Evolutionary conservation across 805 yeast genomes (phyloP).

Genomic region (Candida corydali): DNA sequence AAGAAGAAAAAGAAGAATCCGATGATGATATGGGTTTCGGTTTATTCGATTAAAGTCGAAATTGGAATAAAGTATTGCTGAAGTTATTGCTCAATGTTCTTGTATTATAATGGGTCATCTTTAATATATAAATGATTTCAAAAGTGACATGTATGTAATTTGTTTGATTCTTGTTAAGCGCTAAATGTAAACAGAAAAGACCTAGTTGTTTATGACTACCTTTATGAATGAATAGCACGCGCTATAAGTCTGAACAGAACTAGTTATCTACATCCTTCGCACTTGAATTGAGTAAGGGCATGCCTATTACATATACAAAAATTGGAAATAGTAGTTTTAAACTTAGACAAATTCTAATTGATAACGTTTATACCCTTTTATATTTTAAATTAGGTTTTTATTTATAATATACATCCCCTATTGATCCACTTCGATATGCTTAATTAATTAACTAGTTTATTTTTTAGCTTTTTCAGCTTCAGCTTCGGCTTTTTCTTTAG

Average conservation of each 20-base stretch:
- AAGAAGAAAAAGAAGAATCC: constrained; percentile 32
- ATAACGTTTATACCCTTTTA: constrained; percentile 2
- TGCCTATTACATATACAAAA: too few relatives aligned
- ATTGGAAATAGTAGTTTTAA: too few relatives aligned
- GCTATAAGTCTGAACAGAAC: too few relatives aligned
- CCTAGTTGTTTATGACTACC: too few relatives aligned
- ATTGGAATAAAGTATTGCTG: constrained; percentile 1
- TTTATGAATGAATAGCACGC: too few relatives aligned
- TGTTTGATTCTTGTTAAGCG: neutral
- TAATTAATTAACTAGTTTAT: constrained; percentile 41
- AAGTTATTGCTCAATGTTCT: too few relatives aligned
- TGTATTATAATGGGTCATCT: constrained; percentile 7
- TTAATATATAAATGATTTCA: too few relatives aligned
- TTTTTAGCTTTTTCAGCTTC: constrained; percentile 97
- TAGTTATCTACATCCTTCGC: too few relatives aligned
- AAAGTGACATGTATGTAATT: neutral
- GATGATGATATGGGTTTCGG: constrained; percentile 44
- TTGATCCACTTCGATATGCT: constrained; percentile 5
- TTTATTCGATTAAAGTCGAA: constrained; percentile 36
- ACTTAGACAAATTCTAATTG: too few relatives aligned
- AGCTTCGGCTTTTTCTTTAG: constrained; percentile 95
- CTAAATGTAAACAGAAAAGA: neutral
- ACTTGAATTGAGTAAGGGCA: too few relatives aligned
- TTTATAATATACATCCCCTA: constrained; percentile 8
- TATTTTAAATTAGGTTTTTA: constrained; percentile 6